Evolutionary conservation across 2,329 filamentous ascomycete species (phyloP).

Genomic region (Colletotrichum spaethianum): DNA sequence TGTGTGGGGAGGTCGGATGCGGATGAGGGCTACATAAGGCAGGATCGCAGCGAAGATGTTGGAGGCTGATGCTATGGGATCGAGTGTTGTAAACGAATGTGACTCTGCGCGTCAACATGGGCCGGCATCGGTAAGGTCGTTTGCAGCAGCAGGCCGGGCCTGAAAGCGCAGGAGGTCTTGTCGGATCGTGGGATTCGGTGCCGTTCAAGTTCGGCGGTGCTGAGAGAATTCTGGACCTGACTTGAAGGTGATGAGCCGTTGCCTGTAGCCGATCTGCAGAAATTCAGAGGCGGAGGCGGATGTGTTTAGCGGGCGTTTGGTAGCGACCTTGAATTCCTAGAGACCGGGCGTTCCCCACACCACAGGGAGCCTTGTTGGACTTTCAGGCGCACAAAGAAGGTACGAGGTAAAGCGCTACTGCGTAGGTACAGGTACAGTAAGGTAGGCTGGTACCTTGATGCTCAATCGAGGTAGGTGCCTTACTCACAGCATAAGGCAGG

Average conservation of each 20-base stretch:
- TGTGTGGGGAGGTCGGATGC: slow-evolving; percentile 47
- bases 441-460: background rate
- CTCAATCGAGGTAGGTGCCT: background rate
- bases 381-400: background rate
- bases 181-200: slow-evolving; percentile 7
- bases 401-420: background rate
- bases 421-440: background rate
- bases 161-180: slow-evolving; percentile 11
- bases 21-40: slow-evolving; percentile 63
- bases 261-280: slow-evolving; percentile 24
- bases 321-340: slow-evolving; percentile 10
- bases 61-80: slow-evolving; percentile 58
- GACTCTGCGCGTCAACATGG: slow-evolving; percentile 52
- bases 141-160: slow-evolving; percentile 29
- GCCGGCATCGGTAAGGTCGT: slow-evolving; percentile 55
- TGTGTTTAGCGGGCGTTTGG: slow-evolving; percentile 19
- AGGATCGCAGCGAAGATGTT: slow-evolving; percentile 44
- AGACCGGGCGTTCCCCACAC: background rate
- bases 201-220: slow-evolving; percentile 18
- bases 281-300: slow-evolving; percentile 18
- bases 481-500: background rate
- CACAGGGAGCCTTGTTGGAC: slow-evolving; percentile 12
- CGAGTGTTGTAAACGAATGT: slow-evolving; percentile 53
- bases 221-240: slow-evolving; percentile 19
- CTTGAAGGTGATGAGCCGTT: slow-evolving; percentile 27